phyloP scores from a whole-genome alignment of 2,329 filamentous ascomycete species.

The Calonectria hongkongensis region DNA sequence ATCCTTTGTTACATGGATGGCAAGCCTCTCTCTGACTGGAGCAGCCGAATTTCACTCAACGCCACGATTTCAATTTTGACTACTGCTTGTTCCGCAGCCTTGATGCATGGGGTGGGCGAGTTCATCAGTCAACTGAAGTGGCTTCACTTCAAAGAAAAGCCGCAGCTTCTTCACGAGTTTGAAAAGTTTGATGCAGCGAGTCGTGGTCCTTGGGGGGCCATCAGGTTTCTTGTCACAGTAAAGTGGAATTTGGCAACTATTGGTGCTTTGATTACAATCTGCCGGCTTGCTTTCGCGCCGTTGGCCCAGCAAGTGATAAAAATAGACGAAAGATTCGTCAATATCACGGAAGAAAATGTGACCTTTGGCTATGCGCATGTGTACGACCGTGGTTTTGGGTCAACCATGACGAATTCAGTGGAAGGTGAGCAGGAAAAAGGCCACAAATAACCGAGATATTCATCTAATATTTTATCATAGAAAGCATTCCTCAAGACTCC shows the following conservation, averaged over 20 bases:
- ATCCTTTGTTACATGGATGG: conserved; percentile 32
- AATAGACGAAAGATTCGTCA: conserved; percentile 19
- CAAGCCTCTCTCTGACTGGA: conserved; percentile 36
- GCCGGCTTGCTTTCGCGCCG: conserved; percentile 25
- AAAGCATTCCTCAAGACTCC: conserved; percentile 25
- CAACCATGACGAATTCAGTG: neutral
- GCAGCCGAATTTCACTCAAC: conserved; percentile 32
- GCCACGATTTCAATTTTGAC: conserved; percentile 34
- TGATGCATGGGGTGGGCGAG: conserved; percentile 41
- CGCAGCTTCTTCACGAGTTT: conserved; percentile 18
- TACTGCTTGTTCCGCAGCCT: conserved; percentile 26
- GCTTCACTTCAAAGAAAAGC: conserved; percentile 34
- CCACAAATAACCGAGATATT: neutral
- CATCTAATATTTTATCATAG: neutral
- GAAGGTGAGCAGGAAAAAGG: neutral
- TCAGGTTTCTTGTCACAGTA: conserved; percentile 23
- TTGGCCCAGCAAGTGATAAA: conserved; percentile 36
- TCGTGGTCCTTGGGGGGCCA: conserved; percentile 35
- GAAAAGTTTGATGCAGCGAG: conserved; percentile 41
- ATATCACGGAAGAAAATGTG: neutral
- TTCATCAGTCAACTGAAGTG: conserved; percentile 45
- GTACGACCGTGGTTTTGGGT: conserved; percentile 15
- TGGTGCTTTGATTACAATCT: conserved; percentile 39
- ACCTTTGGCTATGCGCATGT: conserved; percentile 36
- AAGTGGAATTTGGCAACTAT: conserved; percentile 39